Conservation (phyloP, 257 asterid genomes). For the Leptodermis oblonga region DNA sequence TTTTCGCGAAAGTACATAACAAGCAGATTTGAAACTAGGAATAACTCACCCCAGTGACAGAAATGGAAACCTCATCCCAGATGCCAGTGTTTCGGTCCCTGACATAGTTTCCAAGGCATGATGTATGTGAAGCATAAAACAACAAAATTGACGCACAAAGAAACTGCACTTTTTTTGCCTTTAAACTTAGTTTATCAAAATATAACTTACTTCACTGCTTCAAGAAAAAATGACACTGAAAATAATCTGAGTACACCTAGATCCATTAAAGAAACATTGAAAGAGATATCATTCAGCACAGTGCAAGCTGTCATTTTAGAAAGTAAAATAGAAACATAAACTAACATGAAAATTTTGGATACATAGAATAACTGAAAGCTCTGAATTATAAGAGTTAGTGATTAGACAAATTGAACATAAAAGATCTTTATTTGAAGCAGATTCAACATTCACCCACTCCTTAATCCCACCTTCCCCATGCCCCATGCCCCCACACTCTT, state of each 20-base stretch:
- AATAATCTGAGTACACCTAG: neutral
- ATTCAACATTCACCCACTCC: neutral
- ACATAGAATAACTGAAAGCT: neutral
- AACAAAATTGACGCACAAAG: neutral
- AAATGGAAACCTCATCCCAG: conserved; percentile 95
- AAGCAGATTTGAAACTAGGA: conserved; percentile 7
- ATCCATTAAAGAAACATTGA: conserved; percentile 4
- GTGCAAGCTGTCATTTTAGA: neutral
- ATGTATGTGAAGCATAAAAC: conserved; percentile 3
- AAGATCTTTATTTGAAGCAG: neutral
- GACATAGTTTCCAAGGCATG: conserved; percentile 20
- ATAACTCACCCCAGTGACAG: conserved; percentile 82
- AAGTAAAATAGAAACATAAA: neutral
- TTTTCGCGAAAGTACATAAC: neutral
- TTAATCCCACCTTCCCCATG: neutral
- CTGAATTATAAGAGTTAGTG: neutral
- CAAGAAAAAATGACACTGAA: neutral
- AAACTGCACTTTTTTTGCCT: conserved; percentile 1
- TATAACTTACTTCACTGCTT: neutral
- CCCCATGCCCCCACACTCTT: neutral
- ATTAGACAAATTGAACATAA: neutral
- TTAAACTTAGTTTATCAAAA: neutral
- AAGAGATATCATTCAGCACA: neutral
- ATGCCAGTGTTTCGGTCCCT: conserved; percentile 99
- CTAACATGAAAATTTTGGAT: neutral